A percentile compares a stretch with the other conserved stretches of the same genome.
These are phyloP conservation scores for Acacia melanoxylon DNA, from an alignment of 306 rosid genomes.

Conservation along the genomic window DNA sequence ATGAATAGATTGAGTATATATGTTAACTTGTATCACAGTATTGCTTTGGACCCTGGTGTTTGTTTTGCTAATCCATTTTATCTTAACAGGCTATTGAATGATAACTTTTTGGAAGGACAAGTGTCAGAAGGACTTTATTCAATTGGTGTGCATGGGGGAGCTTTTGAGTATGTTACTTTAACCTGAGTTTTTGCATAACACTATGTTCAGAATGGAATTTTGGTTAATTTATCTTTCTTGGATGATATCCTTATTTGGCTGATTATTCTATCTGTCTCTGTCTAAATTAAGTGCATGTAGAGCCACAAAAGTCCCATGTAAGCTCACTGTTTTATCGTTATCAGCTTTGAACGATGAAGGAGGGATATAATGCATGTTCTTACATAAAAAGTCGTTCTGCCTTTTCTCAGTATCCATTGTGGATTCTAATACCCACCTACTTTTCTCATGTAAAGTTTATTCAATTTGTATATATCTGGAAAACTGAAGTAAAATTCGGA, in stretches of 20 bases:
- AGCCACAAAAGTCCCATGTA: neutral
- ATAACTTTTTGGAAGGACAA: constrained; percentile 77
- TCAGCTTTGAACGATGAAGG: neutral
- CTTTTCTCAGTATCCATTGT: neutral
- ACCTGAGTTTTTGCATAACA: constrained; percentile 5
- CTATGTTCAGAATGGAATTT: constrained; percentile 9
- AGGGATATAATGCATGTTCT: neutral
- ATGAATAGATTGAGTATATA: constrained; percentile 7
- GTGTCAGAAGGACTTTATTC: constrained; percentile 88
- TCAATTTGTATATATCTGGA: neutral
- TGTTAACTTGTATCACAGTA: neutral
- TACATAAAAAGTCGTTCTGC: neutral
- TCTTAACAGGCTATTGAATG: constrained; percentile 73
- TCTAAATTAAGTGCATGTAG: constrained; percentile 24
- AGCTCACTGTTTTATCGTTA: neutral
- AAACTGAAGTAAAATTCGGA: neutral
- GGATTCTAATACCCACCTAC: constrained; percentile 8
- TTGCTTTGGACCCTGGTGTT: neutral
- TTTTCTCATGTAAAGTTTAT: constrained; percentile 10
- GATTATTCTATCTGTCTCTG: neutral
- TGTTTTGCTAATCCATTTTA: constrained; percentile 26
- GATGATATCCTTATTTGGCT: neutral
- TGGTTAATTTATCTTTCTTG: neutral
- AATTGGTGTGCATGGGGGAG: constrained; percentile 93
- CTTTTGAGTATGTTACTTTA: constrained; percentile 71